phyloP scores from a whole-genome alignment of 2,329 filamentous ascomycete genomes.

The Aspergillus cejpii region DNA sequence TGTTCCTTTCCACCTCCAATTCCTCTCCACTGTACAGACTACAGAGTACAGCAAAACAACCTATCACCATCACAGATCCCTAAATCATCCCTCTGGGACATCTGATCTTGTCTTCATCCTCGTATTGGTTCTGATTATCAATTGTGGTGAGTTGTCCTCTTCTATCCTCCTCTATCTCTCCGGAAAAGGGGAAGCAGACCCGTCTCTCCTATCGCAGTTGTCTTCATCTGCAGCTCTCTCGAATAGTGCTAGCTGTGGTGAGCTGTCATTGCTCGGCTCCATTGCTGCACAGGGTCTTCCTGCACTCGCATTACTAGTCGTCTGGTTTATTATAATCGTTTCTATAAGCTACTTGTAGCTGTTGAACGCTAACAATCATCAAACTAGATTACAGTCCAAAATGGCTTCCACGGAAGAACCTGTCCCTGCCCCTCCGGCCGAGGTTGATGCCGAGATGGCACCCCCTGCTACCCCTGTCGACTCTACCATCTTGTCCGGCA shows the following conservation, averaged over 20 bases:
- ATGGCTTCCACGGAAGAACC: conserved; percentile 35
- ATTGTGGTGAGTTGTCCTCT: background rate
- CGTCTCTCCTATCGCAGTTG: conserved; percentile 4
- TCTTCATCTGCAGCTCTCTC: background rate
- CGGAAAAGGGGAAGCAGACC: conserved; percentile 8
- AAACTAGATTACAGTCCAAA: conserved; percentile 4
- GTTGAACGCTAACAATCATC: background rate
- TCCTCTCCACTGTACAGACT: background rate
- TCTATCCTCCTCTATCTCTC: background rate
- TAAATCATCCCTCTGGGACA: background rate
- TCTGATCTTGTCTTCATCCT: background rate
- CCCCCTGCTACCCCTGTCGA: conserved; percentile 34
- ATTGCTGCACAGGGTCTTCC: background rate
- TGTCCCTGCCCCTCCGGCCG: conserved; percentile 21
- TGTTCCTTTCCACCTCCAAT: background rate
- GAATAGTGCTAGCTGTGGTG: background rate
- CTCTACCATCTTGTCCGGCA: conserved; percentile 28
- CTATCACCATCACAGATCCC: background rate
- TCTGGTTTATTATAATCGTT: too few species aligned
- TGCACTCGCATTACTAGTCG: background rate
- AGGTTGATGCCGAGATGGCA: conserved; percentile 26
- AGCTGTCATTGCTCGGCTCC: background rate
- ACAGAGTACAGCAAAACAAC: too few species aligned
- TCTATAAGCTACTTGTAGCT: too few species aligned
- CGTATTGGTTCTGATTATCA: background rate